A percentile compares a stretch with the other conserved stretches of the same genome.
Conservation (phyloP, 1,284 basidiomycete species). For the Irpex lacteus region DNA sequence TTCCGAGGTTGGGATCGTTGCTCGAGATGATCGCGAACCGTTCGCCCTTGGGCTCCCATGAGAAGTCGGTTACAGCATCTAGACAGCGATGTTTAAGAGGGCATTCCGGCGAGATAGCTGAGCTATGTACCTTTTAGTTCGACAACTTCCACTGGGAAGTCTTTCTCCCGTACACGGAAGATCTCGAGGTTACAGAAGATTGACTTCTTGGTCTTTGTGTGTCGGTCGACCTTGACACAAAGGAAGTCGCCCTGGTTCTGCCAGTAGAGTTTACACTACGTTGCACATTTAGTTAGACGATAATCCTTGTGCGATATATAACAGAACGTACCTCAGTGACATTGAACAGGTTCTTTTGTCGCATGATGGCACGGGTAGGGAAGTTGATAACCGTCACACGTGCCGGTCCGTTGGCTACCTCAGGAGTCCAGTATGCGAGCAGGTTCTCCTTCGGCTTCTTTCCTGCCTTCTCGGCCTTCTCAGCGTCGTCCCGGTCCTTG, state of each 20-base stretch:
- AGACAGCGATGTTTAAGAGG: constrained; percentile 1
- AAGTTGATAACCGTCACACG: constrained; percentile 92
- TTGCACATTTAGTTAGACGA: constrained; percentile 2
- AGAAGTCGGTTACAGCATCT: constrained; percentile 97
- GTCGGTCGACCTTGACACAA: constrained; percentile 98
- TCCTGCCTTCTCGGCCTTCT: constrained; percentile 47
- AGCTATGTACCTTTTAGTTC: constrained; percentile 81
- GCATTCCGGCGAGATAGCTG: not conserved
- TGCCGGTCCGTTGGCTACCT: constrained; percentile 95
- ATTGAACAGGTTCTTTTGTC: constrained; percentile 98
- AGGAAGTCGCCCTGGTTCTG: constrained; percentile 99
- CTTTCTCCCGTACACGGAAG: constrained; percentile 97
- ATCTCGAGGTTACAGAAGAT: constrained; percentile 99
- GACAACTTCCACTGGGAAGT: constrained; percentile 97
- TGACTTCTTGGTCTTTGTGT: constrained; percentile 99
- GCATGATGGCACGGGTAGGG: constrained; percentile 81
- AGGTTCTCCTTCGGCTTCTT: constrained; percentile 87
- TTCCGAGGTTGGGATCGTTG: constrained; percentile 91
- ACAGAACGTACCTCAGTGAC: constrained; percentile 81
- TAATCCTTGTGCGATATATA: not conserved
- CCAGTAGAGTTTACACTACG: constrained; percentile 96
- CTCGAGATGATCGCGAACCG: constrained; percentile 96
- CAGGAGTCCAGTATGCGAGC: constrained; percentile 97
- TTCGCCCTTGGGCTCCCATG: constrained; percentile 97
- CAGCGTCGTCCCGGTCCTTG: constrained; percentile 77